phyloP scores from a whole-genome alignment of 306 rosid species.

The Trifolium dubium region DNA sequence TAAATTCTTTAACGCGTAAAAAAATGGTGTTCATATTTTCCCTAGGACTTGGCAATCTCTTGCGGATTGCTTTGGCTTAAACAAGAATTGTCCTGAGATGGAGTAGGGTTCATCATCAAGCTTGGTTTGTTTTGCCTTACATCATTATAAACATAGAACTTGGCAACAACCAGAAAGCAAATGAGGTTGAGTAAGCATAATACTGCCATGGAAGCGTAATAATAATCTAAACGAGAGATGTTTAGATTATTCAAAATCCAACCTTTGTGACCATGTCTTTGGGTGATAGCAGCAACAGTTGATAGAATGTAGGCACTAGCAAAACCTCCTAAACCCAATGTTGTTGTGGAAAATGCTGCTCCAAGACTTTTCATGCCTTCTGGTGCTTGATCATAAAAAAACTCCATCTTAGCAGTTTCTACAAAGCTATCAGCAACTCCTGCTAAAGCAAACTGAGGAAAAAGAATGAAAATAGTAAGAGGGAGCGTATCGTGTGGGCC shows the following conservation, averaged over 20 bases:
- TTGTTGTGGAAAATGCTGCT: constrained; percentile 66
- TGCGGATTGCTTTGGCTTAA: constrained; percentile 8
- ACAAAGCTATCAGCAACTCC: constrained; percentile 74
- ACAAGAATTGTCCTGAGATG: constrained; percentile 4
- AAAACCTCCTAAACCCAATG: constrained; percentile 69
- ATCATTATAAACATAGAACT: constrained; percentile 63
- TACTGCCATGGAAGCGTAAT: constrained; percentile 64
- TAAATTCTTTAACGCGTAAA: background rate
- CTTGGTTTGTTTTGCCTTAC: constrained; percentile 35
- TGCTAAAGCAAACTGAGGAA: constrained; percentile 71
- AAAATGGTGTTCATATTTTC: background rate
- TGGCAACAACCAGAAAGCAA: constrained; percentile 63
- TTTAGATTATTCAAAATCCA: constrained; percentile 60
- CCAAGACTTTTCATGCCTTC: constrained; percentile 81
- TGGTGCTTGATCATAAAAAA: constrained; percentile 89
- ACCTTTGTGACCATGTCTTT: constrained; percentile 52
- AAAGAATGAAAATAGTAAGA: constrained; percentile 67
- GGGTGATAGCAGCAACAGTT: constrained; percentile 56
- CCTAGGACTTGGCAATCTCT: background rate
- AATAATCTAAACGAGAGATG: constrained; percentile 65
- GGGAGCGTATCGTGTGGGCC: constrained; percentile 52
- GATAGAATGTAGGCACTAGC: constrained; percentile 60
- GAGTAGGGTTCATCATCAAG: background rate
- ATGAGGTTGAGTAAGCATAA: constrained; percentile 62
- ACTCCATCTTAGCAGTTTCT: constrained; percentile 79